Evolutionary conservation across 1,284 basidiomycete species (phyloP), one percentile per base, ranked within the genome.

Genomic region (Cryptococcus deneoformans): DNA sequence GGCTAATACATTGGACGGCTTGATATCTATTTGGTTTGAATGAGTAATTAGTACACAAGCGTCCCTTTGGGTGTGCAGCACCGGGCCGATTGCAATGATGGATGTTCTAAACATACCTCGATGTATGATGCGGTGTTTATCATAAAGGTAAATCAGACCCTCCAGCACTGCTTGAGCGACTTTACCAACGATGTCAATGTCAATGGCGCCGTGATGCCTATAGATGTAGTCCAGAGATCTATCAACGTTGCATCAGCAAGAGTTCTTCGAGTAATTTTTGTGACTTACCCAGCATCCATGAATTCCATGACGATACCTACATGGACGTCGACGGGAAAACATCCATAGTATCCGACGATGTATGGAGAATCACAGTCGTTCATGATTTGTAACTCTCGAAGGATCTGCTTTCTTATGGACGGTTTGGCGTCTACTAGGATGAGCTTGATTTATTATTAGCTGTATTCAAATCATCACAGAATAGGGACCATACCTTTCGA

Each of bases 251-350:
- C 29, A 29, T 29, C 29, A 29, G 29, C 29, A 29, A 29, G 29
- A 47, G 46, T n/a, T 43, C n/a, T 7, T 7, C 24, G 36, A 46
- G 11, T 45, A 1, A 34, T 14, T 35, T 29, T 29, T 29, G 3
- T 29, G 24, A 63, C 79, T 61, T 56, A 82, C 79, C 80, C 79
- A 54, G 80, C 79, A 63, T 99, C 92, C 93, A 94, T 94, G 76
- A 82, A 91, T 73, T 99, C 95, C 88, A 99, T 98, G 78, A 94
- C 98, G 64, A 99, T 94, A 77, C 93, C 97, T 70, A 99, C 95
- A 68, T 98, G 96, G 10, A 95, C 93, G 72, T 99, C 95, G 10
- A 87, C 86, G 46, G 97, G 82, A 80, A 92, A 99, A 35, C 96
- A 95, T 61, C 96, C 95, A 72, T 90, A 97, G 80, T 95, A 98